These are phyloP conservation scores for Pachysolen tannophilus DNA, from an alignment of 805 yeast genomes.

Conservation along the genomic window DNA sequence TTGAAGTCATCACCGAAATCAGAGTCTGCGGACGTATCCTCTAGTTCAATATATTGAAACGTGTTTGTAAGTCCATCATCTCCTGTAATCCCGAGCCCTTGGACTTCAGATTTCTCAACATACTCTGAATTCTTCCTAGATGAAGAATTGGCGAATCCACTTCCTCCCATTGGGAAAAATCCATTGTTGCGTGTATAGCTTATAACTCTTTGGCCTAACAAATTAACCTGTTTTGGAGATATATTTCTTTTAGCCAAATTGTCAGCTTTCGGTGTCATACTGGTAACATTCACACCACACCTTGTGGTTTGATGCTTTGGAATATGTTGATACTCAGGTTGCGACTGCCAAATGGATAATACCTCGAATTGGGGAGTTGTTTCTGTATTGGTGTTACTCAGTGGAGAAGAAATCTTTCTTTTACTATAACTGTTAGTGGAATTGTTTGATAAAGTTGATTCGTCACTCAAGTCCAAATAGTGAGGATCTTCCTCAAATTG, in stretches of 20 bases:
- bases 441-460: constrained; percentile 28
- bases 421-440: constrained; percentile 15
- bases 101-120: no score
- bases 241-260: background rate
- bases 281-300: background rate
- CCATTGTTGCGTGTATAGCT: no score
- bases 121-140: no score
- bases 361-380: constrained; percentile 21
- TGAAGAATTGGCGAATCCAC: no score
- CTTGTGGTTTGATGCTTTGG: constrained; percentile 8
- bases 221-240: no score
- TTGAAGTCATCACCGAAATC: constrained; percentile 38
- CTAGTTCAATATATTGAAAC: constrained; percentile 18
- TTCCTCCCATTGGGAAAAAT: no score
- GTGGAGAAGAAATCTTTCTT: constrained; percentile 10
- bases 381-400: no score
- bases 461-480: constrained; percentile 20
- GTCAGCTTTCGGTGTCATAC: constrained; percentile 1
- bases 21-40: constrained; percentile 37
- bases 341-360: constrained; percentile 26
- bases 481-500: constrained; percentile 32
- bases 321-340: constrained; percentile 16
- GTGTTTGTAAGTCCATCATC: constrained; percentile 16
- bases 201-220: no score
- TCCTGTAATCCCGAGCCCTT: no score